Conservation (phyloP, 257 asterid species). For the Petunia secreta region DNA sequence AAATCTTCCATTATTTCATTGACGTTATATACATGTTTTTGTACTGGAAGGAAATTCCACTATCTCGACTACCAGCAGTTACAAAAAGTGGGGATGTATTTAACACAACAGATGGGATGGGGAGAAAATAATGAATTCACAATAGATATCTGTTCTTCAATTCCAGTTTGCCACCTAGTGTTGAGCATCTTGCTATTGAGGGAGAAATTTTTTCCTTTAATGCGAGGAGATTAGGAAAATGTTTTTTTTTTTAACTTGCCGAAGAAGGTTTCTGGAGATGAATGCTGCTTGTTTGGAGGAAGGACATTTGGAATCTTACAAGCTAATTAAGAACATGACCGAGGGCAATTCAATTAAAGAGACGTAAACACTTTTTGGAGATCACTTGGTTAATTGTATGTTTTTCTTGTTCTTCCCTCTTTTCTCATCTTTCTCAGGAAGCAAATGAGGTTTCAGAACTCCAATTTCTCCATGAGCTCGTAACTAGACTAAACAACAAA, state of each 20-base stretch:
- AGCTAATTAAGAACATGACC: neutral
- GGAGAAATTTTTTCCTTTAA: neutral
- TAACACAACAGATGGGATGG: conserved; percentile 7
- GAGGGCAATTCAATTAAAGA: neutral
- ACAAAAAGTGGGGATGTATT: neutral
- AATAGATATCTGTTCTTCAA: neutral
- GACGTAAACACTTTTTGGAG: neutral
- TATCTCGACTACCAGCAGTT: neutral
- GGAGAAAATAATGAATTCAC: neutral
- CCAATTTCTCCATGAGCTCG: conserved; percentile 66
- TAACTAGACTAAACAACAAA: conserved; percentile 61
- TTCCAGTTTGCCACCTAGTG: conserved; percentile 17
- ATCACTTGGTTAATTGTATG: neutral
- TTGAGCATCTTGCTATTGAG: conserved; percentile 19
- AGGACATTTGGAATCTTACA: neutral
- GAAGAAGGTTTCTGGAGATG: neutral
- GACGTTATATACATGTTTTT: neutral
- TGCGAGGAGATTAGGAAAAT: neutral
- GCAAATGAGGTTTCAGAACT: conserved; percentile 51
- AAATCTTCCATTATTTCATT: neutral
- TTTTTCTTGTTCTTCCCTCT: conserved; percentile 1
- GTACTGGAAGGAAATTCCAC: neutral
- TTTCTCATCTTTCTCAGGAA: conserved; percentile 44
- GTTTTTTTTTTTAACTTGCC: neutral
- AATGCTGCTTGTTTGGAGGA: conserved; percentile 7